These are phyloP conservation scores for Exserohilum rostratum DNA, from an alignment of 2,329 filamentous ascomycete species.

Conservation along the genomic window DNA sequence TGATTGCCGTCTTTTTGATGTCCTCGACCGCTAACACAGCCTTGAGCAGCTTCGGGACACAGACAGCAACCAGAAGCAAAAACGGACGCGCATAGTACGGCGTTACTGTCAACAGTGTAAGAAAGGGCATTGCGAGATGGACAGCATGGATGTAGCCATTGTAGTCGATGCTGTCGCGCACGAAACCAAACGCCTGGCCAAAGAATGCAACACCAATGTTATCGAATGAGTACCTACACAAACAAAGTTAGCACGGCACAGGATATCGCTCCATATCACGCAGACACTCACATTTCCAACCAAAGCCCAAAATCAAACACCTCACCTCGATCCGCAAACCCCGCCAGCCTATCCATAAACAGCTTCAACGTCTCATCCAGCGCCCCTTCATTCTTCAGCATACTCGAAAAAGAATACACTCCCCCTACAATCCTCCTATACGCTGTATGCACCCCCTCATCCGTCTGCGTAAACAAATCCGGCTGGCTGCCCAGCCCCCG, in stretches of 20 bases:
- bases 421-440: conserved; percentile 19
- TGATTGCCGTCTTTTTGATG: conserved; percentile 20
- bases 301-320: conserved; percentile 25
- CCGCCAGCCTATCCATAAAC: conserved; percentile 20
- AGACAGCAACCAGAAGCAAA: conserved; percentile 12
- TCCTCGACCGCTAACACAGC: conserved; percentile 25
- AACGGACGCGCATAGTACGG: conserved; percentile 17
- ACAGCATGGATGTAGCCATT: conserved; percentile 36
- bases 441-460: conserved; percentile 19
- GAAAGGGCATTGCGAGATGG: conserved; percentile 41
- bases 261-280: neutral
- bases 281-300: conserved; percentile 25
- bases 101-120: conserved; percentile 17
- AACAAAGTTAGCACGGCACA: neutral
- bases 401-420: conserved; percentile 22
- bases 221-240: conserved; percentile 28
- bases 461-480: conserved; percentile 24
- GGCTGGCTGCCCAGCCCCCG: conserved; percentile 16
- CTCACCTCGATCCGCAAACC: conserved; percentile 16
- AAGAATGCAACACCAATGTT: conserved; percentile 23
- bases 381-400: conserved; percentile 20
- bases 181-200: conserved; percentile 29
- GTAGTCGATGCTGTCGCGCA: conserved; percentile 27
- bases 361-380: conserved; percentile 18
- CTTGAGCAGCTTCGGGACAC: conserved; percentile 31